Evolutionary conservation across 148 eudicot genomes (phyloP), one percentile per base, ranked within the genome.

Genomic region (Talinum fruticosum): DNA sequence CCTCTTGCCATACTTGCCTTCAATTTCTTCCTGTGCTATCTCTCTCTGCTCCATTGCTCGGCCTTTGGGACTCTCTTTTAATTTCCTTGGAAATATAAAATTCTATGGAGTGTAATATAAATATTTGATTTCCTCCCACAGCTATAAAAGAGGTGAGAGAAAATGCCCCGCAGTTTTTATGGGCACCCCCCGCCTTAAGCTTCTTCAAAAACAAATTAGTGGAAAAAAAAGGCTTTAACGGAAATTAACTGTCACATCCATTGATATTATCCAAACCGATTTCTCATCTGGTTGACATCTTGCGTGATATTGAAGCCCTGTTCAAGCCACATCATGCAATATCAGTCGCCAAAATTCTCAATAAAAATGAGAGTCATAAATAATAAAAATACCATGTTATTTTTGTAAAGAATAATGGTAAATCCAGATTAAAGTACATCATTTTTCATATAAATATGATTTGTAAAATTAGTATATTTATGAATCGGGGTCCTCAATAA

Each of bases 301-400:
- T 87, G 75, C 74, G 88, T 47, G 82, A 77, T 83, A 73, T 81
- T 84, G 80, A 79, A 79, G 51, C 84, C 88, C 92, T 89, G 87
- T 76, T 72, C 35, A 72, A 61, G 10, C 82, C 67, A 81, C 62
- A 12, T 41, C 8, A 41, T 41, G 45, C 45, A 41, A 6, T 6
- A 41, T 41, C 45, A 41, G 10, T 6, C 10, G 45, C 45, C 45
- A 41, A 1, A 41, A 41, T 41, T 12, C 21, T 54, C 1, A 54
- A 2, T 51, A n/a, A n/a, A n/a, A n/a, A n/a, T n/a, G n/a, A n/a
- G n/a, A n/a, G n/a, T n/a, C n/a, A n/a, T n/a, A n/a, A n/a, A n/a
- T n/a, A n/a, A n/a, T n/a, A n/a, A n/a, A n/a, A n/a, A n/a, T n/a
- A n/a, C n/a, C n/a, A n/a, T n/a, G n/a, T n/a, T n/a, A n/a, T n/a